Evolutionary conservation across 306 rosid genomes (phyloP), one percentile per base, ranked within the genome.

Genomic region (Sphenostylis stenocarpa): DNA sequence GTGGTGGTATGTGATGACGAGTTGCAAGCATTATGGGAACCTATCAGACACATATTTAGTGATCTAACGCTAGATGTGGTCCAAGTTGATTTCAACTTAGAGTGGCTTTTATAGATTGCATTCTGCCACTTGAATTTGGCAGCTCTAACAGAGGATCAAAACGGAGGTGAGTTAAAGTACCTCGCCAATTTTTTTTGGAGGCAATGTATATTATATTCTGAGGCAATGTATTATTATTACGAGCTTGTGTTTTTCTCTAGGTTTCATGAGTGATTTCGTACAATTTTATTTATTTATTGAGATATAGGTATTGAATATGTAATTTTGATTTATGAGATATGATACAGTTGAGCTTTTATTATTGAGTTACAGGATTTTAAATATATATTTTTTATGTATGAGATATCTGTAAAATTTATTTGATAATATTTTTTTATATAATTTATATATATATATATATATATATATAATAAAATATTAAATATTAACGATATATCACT

Each of bases 1-100:
- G 65, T 64, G 24, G 88, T 93, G 72, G 36, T 85, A 1, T 90
- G 94, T 77, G 94, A 93, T 39, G 83, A 83, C 76, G 91, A 87
- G 61, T 67, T 17, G 7, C 75, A 36, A 64, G 43, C 4, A 57
- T 65, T 72, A 44, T 72, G 85, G 88, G 81, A 84, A 78, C 66
- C 24, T 49, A 55, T 24, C 52, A 65, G 0, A n/a, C 6, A 28
- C 67, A 56, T 56, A 41, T 64, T 48, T 57, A 21, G 26, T 13
- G 38, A 52, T 75, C 77, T 57, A 3, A 51, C 3, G 5, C 1
- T 86, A 3, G 78, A 65, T 49, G 85, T 76, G 20, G 65, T 57
- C 14, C 44, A 77, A 28, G 87, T 57, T 65, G 86, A 88, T 24
- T 1, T 56, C 82, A 82, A 77, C 79, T 70, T 87, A 57, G 64